Base-by-base conservation (phyloP, 768 basidiomycete genomes). In the Rhodosporidiobolus odoratus region DNA sequence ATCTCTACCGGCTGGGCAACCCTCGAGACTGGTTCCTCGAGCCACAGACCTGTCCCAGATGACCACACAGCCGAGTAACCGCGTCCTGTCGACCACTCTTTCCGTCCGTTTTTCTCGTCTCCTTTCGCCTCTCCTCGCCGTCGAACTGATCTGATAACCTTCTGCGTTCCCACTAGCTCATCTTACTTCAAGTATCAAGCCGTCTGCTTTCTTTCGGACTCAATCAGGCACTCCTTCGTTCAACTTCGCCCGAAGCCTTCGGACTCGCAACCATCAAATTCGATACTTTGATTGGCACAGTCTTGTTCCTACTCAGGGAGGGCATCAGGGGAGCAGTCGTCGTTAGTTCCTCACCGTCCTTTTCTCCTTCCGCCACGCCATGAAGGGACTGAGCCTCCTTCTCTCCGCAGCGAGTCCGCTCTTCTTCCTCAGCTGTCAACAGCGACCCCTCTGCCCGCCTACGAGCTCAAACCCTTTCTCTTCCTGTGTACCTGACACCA, bases 201-300 rank as follows among this genome's bases (percentile, higher is more conserved):
- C 85, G 96, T 0, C 75, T 89, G 6, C 83, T 93, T 77, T 97
- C 96, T 0, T 99, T 96, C 79, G 78, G 83, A 8, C 84, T 99
- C 34, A 98, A 98, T 80, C 94, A 96, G 79, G 85, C 86, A 0
- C 83, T 97, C 19, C 83, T 97, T 48, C 87, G 92, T 1, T 83
- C 93, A 37, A 88, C 89, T 3, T 87, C 91, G 0, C 93, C 94
- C 1, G 85, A 85, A 41, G 89, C 88, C 21, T 94, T 91, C 78
- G 84, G 95, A 16, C 92, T 90, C 0, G 92, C 91, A 23, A 86
- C 92, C 0, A 89, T 99, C 71, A 94, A 96, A 76, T 92, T 98
- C 79, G 96, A 98, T 78, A 85, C 97, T 35, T 78, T 98, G 34
- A 84, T 90, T 56, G 90, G 88, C 75, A 92, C 92, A 17, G 90